These are phyloP conservation scores for Fusarium sp. DNA, from an alignment of 2,329 filamentous ascomycete species.

Conservation along the genomic window DNA sequence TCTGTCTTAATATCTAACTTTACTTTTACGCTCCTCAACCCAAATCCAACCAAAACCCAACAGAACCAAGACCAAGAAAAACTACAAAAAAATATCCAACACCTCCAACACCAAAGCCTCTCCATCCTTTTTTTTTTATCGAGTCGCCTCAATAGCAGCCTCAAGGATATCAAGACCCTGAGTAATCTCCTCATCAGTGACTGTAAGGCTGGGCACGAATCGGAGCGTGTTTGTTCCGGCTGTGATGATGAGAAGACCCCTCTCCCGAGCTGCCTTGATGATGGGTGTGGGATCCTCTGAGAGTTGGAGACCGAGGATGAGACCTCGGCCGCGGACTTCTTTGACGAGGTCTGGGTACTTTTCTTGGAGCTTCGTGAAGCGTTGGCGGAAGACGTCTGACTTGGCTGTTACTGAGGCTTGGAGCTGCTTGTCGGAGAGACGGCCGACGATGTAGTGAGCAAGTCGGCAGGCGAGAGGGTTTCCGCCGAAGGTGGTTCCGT, in stretches of 20 bases:
- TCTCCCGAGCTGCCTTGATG: constrained; percentile 84
- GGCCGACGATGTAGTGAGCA: constrained; percentile 82
- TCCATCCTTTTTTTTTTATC: constrained; percentile 33
- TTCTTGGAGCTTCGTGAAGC: constrained; percentile 57
- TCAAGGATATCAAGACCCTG: constrained; percentile 78
- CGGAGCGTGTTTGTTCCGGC: constrained; percentile 90
- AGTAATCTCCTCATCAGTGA: constrained; percentile 81
- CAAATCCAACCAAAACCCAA: constrained; percentile 4
- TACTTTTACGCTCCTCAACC: constrained; percentile 7
- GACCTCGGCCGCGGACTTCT: constrained; percentile 81
- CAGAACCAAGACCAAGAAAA: background rate
- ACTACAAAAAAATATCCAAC: background rate
- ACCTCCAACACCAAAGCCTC: background rate
- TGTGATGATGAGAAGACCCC: constrained; percentile 88
- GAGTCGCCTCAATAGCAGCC: constrained; percentile 63
- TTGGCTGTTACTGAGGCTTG: constrained; percentile 75
- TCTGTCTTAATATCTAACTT: constrained; percentile 11
- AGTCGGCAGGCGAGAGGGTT: constrained; percentile 87
- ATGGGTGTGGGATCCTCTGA: constrained; percentile 74
- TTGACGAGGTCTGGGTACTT: constrained; percentile 72
- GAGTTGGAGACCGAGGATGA: constrained; percentile 89
- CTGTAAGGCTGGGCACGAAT: constrained; percentile 86
- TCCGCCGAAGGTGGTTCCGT: constrained; percentile 93
- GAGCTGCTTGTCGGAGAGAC: constrained; percentile 74
- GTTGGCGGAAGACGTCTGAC: constrained; percentile 57